phyloP scores from a whole-genome alignment of 2,329 filamentous ascomycete genomes.

The Cadophora sp. region DNA sequence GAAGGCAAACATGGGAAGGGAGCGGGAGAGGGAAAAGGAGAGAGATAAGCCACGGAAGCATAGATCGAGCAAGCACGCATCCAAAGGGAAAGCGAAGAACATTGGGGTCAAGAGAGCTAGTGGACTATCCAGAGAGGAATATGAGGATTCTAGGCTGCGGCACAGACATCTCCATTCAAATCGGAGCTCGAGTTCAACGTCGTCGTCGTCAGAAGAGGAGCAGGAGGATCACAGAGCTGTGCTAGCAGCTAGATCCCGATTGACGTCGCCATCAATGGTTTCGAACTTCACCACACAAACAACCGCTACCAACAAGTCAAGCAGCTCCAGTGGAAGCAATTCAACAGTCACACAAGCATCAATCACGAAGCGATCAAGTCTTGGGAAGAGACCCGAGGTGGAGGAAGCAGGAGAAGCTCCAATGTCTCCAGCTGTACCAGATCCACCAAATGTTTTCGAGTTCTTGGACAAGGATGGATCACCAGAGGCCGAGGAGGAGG shows the following conservation, averaged over 20 bases:
- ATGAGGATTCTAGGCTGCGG: constrained; percentile 28
- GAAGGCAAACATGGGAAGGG: constrained; percentile 37
- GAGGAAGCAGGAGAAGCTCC: constrained; percentile 35
- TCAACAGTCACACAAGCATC: constrained; percentile 51
- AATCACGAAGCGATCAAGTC: constrained; percentile 35
- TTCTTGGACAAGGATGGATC: constrained; percentile 38
- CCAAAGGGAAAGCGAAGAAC: constrained; percentile 36
- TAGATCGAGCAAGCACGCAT: constrained; percentile 34
- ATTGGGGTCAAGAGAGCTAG: constrained; percentile 31
- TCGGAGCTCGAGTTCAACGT: constrained; percentile 35
- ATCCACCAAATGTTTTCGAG: constrained; percentile 42
- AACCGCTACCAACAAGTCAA: constrained; percentile 46
- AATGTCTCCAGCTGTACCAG: constrained; percentile 43
- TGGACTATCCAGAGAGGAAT: constrained; percentile 29
- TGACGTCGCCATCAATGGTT: constrained; percentile 45
- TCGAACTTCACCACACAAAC: constrained; percentile 45
- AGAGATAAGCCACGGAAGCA: constrained; percentile 34
- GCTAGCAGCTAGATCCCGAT: constrained; percentile 38
- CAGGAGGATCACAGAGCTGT: constrained; percentile 38
- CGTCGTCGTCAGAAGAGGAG: constrained; percentile 39
- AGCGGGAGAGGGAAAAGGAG: constrained; percentile 30
- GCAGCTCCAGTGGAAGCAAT: constrained; percentile 51
- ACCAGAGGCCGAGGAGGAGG: constrained; percentile 20
- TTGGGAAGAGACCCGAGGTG: constrained; percentile 32
- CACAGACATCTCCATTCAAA: constrained; percentile 33